These are phyloP conservation scores for Hypericum perforatum DNA, from an alignment of 345 rosid genomes.

Conservation along the genomic window DNA sequence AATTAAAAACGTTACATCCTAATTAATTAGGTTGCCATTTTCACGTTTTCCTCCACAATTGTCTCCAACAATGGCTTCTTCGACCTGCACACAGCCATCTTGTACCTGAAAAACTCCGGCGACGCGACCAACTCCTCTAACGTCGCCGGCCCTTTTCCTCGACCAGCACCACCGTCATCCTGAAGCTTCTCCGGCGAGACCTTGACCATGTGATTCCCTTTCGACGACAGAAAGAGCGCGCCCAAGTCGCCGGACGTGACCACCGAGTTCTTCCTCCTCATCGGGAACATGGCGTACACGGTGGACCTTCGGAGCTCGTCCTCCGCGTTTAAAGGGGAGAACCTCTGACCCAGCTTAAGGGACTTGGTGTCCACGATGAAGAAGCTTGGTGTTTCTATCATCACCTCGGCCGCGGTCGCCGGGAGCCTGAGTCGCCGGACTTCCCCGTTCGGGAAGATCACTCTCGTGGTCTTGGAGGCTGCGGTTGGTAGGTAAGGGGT, in stretches of 20 bases:
- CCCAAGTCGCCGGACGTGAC: slow-evolving; percentile 63
- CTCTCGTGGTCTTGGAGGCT: slow-evolving; percentile 33
- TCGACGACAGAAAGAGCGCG: slow-evolving; percentile 32
- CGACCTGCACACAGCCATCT: slow-evolving; percentile 56
- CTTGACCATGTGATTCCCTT: slow-evolving; percentile 11
- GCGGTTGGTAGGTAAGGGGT: slow-evolving; percentile 25
- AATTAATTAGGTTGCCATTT: too few relatives aligned
- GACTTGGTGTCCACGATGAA: slow-evolving; percentile 65
- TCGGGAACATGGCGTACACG: slow-evolving; percentile 65
- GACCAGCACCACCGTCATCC: not conserved
- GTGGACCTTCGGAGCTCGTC: slow-evolving; percentile 56
- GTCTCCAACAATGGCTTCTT: slow-evolving; percentile 78
- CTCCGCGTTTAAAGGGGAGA: slow-evolving; percentile 64
- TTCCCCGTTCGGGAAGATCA: slow-evolving; percentile 63
- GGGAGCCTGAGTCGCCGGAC: slow-evolving; percentile 40
- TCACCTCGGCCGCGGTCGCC: slow-evolving; percentile 70
- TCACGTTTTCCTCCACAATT: slow-evolving; percentile 38
- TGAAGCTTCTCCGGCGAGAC: slow-evolving; percentile 18
- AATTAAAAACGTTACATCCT: too few relatives aligned
- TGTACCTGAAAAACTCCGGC: slow-evolving; percentile 38
- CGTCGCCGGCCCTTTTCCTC: too few relatives aligned
- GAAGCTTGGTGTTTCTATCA: slow-evolving; percentile 73
- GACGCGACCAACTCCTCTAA: slow-evolving; percentile 28
- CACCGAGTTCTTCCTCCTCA: slow-evolving; percentile 49
- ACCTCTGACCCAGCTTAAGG: slow-evolving; percentile 50